These are phyloP conservation scores for Huiozyma sinensis DNA, from an alignment of 805 yeast genomes.

Conservation along the genomic window DNA sequence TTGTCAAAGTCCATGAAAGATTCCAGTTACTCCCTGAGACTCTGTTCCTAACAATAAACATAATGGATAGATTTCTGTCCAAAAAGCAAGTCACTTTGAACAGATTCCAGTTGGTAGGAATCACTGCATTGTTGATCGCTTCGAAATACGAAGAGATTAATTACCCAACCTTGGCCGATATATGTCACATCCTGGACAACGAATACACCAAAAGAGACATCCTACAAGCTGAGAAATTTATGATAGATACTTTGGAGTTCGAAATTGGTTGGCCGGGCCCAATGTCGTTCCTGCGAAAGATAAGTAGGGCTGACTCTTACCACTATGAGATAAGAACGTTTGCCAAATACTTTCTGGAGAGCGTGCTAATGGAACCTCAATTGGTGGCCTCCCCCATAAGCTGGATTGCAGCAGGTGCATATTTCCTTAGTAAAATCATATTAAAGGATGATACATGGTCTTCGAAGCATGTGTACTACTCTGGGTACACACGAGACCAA, in stretches of 20 bases:
- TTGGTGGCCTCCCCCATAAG: conserved; percentile 83
- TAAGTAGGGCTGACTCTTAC: conserved; percentile 92
- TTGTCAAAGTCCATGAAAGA: conserved; percentile 78
- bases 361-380: conserved; percentile 77
- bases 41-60: conserved; percentile 68
- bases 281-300: conserved; percentile 83
- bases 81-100: conserved; percentile 65
- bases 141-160: conserved; percentile 91
- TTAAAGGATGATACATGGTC: conserved; percentile 74
- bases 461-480: conserved; percentile 67
- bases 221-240: conserved; percentile 75
- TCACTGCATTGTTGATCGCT: conserved; percentile 86
- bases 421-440: conserved; percentile 64
- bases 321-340: conserved; percentile 82
- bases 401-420: conserved; percentile 91
- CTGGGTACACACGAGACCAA: conserved; percentile 79
- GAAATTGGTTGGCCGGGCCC: conserved; percentile 98
- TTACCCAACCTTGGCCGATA: conserved; percentile 82
- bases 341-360: conserved; percentile 80
- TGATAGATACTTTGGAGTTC: conserved; percentile 81
- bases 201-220: conserved; percentile 72
- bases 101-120: conserved; percentile 84
- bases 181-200: conserved; percentile 79
- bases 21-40: conserved; percentile 85
- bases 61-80: conserved; percentile 77